Conservation (phyloP, 352 stramenopile species). For the Globisporangium cederbergense region DNA sequence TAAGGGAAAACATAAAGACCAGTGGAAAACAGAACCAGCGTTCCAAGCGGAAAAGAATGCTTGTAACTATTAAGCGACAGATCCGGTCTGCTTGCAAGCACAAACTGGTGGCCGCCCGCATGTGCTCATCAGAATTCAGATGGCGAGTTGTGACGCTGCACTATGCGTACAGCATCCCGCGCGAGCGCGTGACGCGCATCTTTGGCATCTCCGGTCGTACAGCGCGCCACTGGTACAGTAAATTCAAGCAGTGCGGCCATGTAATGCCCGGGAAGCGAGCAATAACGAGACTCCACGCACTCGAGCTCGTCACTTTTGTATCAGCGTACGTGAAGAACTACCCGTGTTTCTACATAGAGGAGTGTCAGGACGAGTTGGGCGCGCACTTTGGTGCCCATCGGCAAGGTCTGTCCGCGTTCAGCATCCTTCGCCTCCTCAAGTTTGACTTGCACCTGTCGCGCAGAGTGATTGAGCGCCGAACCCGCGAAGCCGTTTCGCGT, state of each 20-base stretch:
- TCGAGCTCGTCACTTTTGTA: conserved; percentile 3
- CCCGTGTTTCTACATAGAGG: conserved; percentile 26
- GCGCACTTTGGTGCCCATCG: not conserved
- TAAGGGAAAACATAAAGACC: too few relatives aligned
- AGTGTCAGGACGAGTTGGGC: conserved; percentile 6
- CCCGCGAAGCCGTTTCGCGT: not conserved
- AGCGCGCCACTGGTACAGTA: conserved; percentile 16
- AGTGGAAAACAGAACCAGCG: too few relatives aligned
- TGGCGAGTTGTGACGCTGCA: conserved; percentile 16
- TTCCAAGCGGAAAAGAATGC: too few relatives aligned
- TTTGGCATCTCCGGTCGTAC: conserved; percentile 13
- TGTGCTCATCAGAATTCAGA: too few relatives aligned
- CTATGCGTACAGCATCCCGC: conserved; percentile 20
- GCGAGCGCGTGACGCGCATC: conserved; percentile 8
- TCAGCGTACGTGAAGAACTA: conserved; percentile 13
- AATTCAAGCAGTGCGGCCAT: not conserved
- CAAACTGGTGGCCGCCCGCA: too few relatives aligned
- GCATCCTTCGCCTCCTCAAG: conserved; percentile 10
- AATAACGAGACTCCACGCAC: not conserved
- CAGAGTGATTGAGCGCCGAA: conserved; percentile 15
- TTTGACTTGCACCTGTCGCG: conserved; percentile 15
- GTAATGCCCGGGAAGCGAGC: not conserved
- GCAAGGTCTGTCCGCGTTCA: not conserved
- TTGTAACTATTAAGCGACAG: too few relatives aligned
- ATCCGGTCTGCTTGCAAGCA: too few relatives aligned